Evolutionary conservation across 2,329 filamentous ascomycete species (phyloP).

Genomic region (Fusarium devonianum): DNA sequence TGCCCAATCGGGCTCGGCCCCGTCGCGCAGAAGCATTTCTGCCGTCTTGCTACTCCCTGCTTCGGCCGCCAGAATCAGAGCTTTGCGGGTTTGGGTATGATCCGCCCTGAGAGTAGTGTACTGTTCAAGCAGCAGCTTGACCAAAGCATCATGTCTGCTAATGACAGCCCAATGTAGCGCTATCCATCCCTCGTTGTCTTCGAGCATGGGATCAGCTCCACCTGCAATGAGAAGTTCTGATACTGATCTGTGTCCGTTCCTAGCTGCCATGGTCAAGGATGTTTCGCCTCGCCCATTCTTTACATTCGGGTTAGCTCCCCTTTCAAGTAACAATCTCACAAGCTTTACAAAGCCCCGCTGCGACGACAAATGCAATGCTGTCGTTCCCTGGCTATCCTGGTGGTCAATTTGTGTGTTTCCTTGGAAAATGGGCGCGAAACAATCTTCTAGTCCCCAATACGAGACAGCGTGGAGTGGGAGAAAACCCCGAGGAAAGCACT

Average conservation of each 20-base stretch:
- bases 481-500: conserved; percentile 13
- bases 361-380: conserved; percentile 8
- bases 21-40: conserved; percentile 14
- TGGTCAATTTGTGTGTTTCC: background rate
- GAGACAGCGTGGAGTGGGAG: conserved; percentile 14
- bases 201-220: conserved; percentile 3
- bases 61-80: conserved; percentile 21
- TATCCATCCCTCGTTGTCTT: conserved; percentile 24
- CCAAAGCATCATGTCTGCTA: conserved; percentile 6
- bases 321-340: conserved; percentile 1
- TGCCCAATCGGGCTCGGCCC: conserved; percentile 8
- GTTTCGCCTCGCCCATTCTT: conserved; percentile 13
- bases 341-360: conserved; percentile 1
- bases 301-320: conserved; percentile 1
- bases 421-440: background rate
- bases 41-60: conserved; percentile 5
- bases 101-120: conserved; percentile 2
- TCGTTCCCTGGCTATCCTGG: conserved; percentile 11
- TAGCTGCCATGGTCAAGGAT: conserved; percentile 15
- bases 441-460: conserved; percentile 19
- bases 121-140: conserved; percentile 4
- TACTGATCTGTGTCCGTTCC: conserved; percentile 8
- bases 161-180: conserved; percentile 26
- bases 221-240: background rate
- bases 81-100: conserved; percentile 9